Percentiles rank a stretch among this genome's conserved stretches.
These are phyloP conservation scores for Fusarium drepaniforme DNA, from an alignment of 2,329 filamentous ascomycete genomes.

Conservation along the genomic window DNA sequence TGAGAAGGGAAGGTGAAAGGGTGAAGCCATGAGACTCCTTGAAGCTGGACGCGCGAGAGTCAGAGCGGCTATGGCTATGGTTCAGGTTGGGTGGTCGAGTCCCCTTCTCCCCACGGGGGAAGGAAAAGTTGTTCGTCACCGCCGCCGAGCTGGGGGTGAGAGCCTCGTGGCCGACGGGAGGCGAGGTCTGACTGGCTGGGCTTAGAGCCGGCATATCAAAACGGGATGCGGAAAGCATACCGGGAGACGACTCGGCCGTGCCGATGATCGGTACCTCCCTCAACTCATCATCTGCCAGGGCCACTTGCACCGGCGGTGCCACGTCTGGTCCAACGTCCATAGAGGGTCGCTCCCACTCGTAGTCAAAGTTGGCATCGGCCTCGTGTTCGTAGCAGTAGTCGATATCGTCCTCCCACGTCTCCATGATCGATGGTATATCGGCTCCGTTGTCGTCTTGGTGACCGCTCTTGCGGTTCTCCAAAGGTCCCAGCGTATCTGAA, in stretches of 20 bases:
- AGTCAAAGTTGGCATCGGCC: slow-evolving; percentile 75
- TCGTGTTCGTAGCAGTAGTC: slow-evolving; percentile 79
- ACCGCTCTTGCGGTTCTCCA: slow-evolving; percentile 50
- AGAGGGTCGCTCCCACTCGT: slow-evolving; percentile 72
- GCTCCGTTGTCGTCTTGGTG: slow-evolving; percentile 32
- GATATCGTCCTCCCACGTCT: slow-evolving; percentile 77
- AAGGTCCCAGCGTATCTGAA: slow-evolving; percentile 64
- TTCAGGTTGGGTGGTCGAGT: slow-evolving; percentile 42
- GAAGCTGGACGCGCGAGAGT: slow-evolving; percentile 66
- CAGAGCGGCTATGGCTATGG: slow-evolving; percentile 55
- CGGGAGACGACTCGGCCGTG: slow-evolving; percentile 41
- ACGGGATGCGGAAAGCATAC: slow-evolving; percentile 44
- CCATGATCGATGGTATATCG: slow-evolving; percentile 50
- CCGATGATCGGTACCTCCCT: slow-evolving; percentile 31
- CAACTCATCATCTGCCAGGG: slow-evolving; percentile 42
- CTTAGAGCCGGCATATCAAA: slow-evolving; percentile 63
- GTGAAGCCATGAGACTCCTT: slow-evolving; percentile 70
- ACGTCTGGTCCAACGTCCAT: slow-evolving; percentile 54
- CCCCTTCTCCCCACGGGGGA: slow-evolving; percentile 57
- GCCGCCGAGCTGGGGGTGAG: slow-evolving; percentile 55
- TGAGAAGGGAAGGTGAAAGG: slow-evolving; percentile 72
- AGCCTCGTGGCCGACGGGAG: slow-evolving; percentile 56
- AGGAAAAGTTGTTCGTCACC: slow-evolving; percentile 64
- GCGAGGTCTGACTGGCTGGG: slow-evolving; percentile 61
- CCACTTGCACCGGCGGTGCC: slow-evolving; percentile 39